Percentiles rank a stretch among this genome's conserved stretches.
Evolutionary conservation across 2,329 filamentous ascomycete species (phyloP).

Genomic region (Pseudogymnoascus sp.): DNA sequence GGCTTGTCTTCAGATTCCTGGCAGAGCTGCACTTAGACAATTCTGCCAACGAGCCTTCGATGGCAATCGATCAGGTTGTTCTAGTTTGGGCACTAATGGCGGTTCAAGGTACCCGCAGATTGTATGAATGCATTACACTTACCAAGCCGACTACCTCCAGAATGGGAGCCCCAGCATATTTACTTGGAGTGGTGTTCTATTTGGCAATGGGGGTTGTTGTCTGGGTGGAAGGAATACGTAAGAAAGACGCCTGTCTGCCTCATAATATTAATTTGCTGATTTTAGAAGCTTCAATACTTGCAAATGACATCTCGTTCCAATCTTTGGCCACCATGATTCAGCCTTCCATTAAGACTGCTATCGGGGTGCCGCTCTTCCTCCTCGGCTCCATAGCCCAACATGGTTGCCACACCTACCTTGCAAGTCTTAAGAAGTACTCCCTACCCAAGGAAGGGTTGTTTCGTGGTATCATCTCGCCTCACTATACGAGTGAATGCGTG

Average conservation of each 20-base stretch:
- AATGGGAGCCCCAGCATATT: slow-evolving; percentile 84
- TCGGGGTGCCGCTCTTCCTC: slow-evolving; percentile 57
- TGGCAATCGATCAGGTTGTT: slow-evolving; percentile 54
- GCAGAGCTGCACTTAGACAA: slow-evolving; percentile 27
- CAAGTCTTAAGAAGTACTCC: slow-evolving; percentile 70
- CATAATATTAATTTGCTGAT: slow-evolving; percentile 18
- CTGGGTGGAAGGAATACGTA: slow-evolving; percentile 78
- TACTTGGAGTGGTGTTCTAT: slow-evolving; percentile 74
- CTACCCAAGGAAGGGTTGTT: slow-evolving; percentile 71
- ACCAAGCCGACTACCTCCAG: slow-evolving; percentile 56
- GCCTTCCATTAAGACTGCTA: slow-evolving; percentile 40
- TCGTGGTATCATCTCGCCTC: slow-evolving; percentile 66
- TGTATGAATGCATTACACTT: slow-evolving; percentile 66
- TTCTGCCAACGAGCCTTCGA: slow-evolving; percentile 28
- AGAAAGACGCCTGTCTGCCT: slow-evolving; percentile 24
- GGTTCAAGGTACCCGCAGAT: slow-evolving; percentile 64
- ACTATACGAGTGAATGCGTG: slow-evolving; percentile 83
- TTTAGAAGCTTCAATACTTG: slow-evolving; percentile 3
- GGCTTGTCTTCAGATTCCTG: slow-evolving; percentile 45
- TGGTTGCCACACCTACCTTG: slow-evolving; percentile 62
- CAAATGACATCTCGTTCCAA: slow-evolving; percentile 10
- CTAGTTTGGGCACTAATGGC: slow-evolving; percentile 66
- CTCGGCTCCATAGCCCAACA: slow-evolving; percentile 67
- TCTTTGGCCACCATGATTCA: slow-evolving; percentile 18
- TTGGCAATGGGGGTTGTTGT: slow-evolving; percentile 62